A percentile compares a stretch with the other conserved stretches of the same genome.
Conservation (phyloP, 2,329 filamentous ascomycete species). For the Fusarium circinatum region DNA sequence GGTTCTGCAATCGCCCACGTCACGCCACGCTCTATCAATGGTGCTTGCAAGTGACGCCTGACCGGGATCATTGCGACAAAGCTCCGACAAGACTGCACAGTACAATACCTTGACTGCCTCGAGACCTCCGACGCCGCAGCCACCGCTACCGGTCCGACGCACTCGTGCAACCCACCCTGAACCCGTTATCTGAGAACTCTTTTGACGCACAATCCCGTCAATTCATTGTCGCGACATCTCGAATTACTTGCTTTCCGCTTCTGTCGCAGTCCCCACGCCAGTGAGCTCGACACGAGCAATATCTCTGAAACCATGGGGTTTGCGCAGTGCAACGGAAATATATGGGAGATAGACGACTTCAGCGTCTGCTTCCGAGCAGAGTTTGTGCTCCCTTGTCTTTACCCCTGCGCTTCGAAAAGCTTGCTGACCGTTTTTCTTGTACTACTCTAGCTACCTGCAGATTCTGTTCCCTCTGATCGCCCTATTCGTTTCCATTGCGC, state of each 20-base stretch:
- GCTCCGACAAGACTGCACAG: conserved; percentile 11
- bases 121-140: conserved; percentile 27
- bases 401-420: not conserved
- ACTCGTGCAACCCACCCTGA: conserved; percentile 27
- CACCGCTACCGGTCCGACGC: conserved; percentile 33
- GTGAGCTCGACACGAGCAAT: conserved; percentile 29
- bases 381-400: conserved; percentile 59
- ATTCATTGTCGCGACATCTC: conserved; percentile 14
- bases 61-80: conserved; percentile 33
- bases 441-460: conserved; percentile 57
- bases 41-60: conserved; percentile 19
- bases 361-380: conserved; percentile 72
- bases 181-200: not conserved
- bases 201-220: not conserved
- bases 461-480: conserved; percentile 80
- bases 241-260: conserved; percentile 15
- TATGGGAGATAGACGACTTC: conserved; percentile 74
- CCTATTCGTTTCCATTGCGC: conserved; percentile 75
- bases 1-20: conserved; percentile 1
- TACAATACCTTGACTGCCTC: conserved; percentile 2
- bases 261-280: conserved; percentile 17
- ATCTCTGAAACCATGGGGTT: conserved; percentile 55
- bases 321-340: conserved; percentile 65
- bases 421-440: conserved; percentile 27
- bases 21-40: conserved; percentile 21